phyloP scores from a whole-genome alignment of 805 yeast species.

The Ogataea polymorpha region DNA sequence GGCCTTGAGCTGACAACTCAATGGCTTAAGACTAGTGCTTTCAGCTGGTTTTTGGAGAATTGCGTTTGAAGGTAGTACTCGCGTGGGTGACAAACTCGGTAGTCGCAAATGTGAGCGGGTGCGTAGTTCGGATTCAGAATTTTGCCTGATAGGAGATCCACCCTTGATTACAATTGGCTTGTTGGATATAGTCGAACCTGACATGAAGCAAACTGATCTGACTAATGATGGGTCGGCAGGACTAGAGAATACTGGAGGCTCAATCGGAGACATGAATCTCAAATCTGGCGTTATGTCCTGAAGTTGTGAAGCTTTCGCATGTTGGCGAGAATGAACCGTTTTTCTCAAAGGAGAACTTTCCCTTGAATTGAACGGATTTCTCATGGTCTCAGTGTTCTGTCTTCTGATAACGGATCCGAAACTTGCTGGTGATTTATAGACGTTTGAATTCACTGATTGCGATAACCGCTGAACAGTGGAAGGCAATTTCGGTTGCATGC shows the following conservation, averaged over 20 bases:
- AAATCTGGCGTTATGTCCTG: not conserved
- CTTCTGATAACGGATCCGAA: constrained; percentile 23
- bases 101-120: constrained; percentile 7
- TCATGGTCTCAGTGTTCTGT: constrained; percentile 15
- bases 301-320: not conserved
- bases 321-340: not conserved
- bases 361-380: constrained; percentile 27
- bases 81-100: constrained; percentile 6
- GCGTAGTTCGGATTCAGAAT: constrained; percentile 4
- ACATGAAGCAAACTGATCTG: constrained; percentile 5
- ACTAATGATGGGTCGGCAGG: not conserved
- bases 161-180: constrained; percentile 29
- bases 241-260: constrained; percentile 18
- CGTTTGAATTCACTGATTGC: not conserved
- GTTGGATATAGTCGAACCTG: constrained; percentile 23
- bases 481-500: too few relatives aligned
- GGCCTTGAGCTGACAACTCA: constrained; percentile 8
- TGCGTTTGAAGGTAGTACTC: constrained; percentile 2
- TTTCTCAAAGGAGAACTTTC: constrained; percentile 21
- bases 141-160: constrained; percentile 26
- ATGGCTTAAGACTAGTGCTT: constrained; percentile 7
- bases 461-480: too few relatives aligned
- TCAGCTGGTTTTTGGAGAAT: constrained; percentile 1
- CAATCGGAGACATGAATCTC: constrained; percentile 6
- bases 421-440: constrained; percentile 5